Evolutionary conservation across 768 basidiomycete genomes (phyloP).

Genomic region (Boletus rufocinnamomeus): DNA sequence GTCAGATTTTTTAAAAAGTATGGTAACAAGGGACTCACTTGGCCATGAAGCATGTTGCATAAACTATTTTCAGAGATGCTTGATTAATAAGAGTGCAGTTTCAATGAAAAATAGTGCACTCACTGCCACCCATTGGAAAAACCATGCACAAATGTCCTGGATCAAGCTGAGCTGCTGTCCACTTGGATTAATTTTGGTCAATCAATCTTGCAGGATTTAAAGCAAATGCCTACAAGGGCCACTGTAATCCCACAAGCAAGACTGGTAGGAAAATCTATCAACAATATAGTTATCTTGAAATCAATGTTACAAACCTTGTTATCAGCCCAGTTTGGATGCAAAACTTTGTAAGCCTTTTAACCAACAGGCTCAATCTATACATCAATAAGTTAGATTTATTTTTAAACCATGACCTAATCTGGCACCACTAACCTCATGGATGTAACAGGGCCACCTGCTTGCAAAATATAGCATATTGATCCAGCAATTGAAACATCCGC

Average conservation of each 20-base stretch:
- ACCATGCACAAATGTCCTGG: conserved; percentile 22
- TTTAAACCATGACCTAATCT: not conserved
- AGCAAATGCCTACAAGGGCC: conserved; percentile 20
- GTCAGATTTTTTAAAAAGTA: not conserved
- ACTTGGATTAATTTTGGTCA: conserved; percentile 13
- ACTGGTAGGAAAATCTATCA: conserved; percentile 12
- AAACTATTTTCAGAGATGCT: conserved; percentile 18
- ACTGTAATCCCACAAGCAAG: conserved; percentile 15
- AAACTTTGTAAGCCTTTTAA: conserved; percentile 23
- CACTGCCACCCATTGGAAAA: conserved; percentile 30
- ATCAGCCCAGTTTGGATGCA: conserved; percentile 30
- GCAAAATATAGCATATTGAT: conserved; percentile 21
- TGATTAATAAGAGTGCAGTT: not conserved
- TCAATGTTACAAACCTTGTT: conserved; percentile 19
- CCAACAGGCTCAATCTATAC: conserved; percentile 15
- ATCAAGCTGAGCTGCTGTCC: conserved; percentile 22
- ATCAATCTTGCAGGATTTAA: not conserved
- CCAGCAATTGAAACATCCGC: conserved; percentile 27
- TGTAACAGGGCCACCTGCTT: not conserved
- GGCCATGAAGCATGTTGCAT: conserved; percentile 31
- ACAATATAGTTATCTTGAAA: not conserved
- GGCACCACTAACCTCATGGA: conserved; percentile 14
- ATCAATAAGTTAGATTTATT: not conserved
- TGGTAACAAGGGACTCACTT: conserved; percentile 21
- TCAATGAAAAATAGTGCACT: conserved; percentile 1